Percentiles rank a stretch among this genome's conserved stretches.
Evolutionary conservation across 2,329 filamentous ascomycete genomes (phyloP).

Genomic region (Fusarium falciforme): DNA sequence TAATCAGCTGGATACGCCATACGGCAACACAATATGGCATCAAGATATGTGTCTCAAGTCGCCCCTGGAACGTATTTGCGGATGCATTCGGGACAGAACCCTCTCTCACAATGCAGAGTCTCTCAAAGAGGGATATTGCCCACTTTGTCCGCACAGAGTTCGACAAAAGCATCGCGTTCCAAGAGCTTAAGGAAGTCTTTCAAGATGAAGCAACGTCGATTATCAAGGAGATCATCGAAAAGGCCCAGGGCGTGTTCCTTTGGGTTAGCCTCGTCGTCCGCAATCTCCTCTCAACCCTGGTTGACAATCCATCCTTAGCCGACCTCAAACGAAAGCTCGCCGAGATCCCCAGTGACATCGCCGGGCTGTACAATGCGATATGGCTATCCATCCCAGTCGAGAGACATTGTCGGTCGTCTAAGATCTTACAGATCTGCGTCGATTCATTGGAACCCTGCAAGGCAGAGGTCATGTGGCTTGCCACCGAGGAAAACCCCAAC

Average conservation of each 20-base stretch:
- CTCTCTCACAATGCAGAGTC: not conserved
- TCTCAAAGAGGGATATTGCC: not conserved
- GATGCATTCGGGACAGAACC: not conserved
- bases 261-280: not conserved
- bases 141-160: not conserved
- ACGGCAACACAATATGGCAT: not conserved
- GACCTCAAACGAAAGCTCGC: not conserved
- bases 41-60: not conserved
- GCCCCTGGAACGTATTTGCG: not conserved
- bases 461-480: not conserved
- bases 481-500: not conserved
- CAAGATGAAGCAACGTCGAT: not conserved
- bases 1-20: not conserved
- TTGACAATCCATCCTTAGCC: not conserved
- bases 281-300: not conserved
- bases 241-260: not conserved
- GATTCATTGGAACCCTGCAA: fast-evolving
- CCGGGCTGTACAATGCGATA: not conserved
- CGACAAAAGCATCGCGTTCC: not conserved
- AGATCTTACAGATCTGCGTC: not conserved
- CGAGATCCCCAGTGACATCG: not conserved
- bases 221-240: not conserved
- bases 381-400: not conserved
- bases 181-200: not conserved
- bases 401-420: not conserved